phyloP scores from a whole-genome alignment of 2,329 filamentous ascomycete genomes.

The Fusarium pseudocircinatum region DNA sequence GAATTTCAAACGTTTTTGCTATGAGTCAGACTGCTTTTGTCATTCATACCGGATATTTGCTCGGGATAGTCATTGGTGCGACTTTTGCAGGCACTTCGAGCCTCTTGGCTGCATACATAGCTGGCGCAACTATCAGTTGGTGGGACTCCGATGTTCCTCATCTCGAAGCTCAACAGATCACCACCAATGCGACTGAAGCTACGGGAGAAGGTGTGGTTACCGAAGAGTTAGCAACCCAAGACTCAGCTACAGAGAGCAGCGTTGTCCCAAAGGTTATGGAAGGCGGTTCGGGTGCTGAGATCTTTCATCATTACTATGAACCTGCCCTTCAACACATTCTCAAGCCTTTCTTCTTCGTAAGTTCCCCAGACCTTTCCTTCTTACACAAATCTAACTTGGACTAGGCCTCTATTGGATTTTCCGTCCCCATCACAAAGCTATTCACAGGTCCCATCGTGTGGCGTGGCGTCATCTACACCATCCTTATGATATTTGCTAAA shows the following conservation, averaged over 20 bases:
- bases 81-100: constrained; percentile 71
- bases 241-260: not conserved
- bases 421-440: constrained; percentile 77
- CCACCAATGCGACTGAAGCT: not conserved
- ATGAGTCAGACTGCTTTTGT: constrained; percentile 52
- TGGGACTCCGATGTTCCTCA: constrained; percentile 58
- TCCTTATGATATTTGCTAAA: constrained; percentile 75
- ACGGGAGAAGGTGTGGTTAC: not conserved
- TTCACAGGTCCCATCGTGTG: constrained; percentile 72
- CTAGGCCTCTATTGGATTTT: constrained; percentile 75
- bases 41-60: constrained; percentile 59
- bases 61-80: constrained; percentile 60
- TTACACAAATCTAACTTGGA: not conserved
- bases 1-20: constrained; percentile 40
- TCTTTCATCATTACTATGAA: constrained; percentile 46
- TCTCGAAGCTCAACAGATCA: not conserved
- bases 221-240: not conserved
- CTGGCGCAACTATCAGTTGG: constrained; percentile 68
- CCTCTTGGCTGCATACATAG: constrained; percentile 70
- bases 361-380: constrained; percentile 16
- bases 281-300: constrained; percentile 10
- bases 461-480: constrained; percentile 76
- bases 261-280: not conserved
- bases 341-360: constrained; percentile 78
- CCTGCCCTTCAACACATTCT: constrained; percentile 61